These are phyloP conservation scores for Globisporangium perplexum DNA, from an alignment of 352 stramenopile genomes.

Conservation along the genomic window DNA sequence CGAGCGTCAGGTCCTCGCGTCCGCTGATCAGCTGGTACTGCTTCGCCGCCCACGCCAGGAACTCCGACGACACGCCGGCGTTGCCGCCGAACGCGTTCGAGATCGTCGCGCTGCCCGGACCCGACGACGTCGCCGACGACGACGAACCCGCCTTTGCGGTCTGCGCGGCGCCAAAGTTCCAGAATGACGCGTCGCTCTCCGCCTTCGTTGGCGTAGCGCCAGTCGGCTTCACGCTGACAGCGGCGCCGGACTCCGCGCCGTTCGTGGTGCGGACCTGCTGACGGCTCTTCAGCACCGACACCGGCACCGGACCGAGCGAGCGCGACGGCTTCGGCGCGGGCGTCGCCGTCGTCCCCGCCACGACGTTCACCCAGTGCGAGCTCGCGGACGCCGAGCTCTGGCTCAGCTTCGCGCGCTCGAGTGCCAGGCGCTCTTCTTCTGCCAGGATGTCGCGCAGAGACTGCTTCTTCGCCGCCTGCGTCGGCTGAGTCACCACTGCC, in stretches of 20 bases:
- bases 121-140: neutral
- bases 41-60: constrained; percentile 77
- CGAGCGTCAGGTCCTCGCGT: constrained; percentile 77
- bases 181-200: constrained; percentile 73
- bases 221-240: constrained; percentile 12
- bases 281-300: constrained; percentile 74
- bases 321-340: constrained; percentile 48
- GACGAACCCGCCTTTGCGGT: constrained; percentile 19
- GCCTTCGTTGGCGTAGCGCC: constrained; percentile 33
- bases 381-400: constrained; percentile 24
- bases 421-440: constrained; percentile 75
- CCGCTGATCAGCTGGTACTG: constrained; percentile 73
- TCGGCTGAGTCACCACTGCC: constrained; percentile 14
- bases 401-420: constrained; percentile 48
- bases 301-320: constrained; percentile 63
- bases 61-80: constrained; percentile 49
- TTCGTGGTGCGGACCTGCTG: constrained; percentile 47
- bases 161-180: constrained; percentile 69
- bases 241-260: constrained; percentile 13
- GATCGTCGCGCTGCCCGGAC: constrained; percentile 7
- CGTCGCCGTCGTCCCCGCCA: constrained; percentile 56
- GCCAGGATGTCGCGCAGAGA: constrained; percentile 80
- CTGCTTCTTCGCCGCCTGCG: constrained; percentile 28
- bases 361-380: constrained; percentile 85
- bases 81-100: constrained; percentile 50